Base-by-base conservation (phyloP, 2,329 filamentous ascomycete genomes). In the Cordyceps cicadae region DNA sequence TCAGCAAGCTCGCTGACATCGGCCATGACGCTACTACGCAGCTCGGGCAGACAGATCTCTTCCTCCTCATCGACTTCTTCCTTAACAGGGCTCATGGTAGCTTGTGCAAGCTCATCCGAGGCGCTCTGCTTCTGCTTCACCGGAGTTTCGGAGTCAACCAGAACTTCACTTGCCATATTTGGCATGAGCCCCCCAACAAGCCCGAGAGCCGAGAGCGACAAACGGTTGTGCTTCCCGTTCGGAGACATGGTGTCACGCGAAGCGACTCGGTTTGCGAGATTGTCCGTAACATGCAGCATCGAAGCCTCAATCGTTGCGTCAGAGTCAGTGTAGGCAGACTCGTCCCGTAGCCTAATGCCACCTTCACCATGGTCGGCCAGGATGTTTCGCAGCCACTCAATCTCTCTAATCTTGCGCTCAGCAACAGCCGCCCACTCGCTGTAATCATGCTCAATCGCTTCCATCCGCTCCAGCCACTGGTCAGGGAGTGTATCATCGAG, bases 381-480 rank as follows among this genome's bases (percentile, higher is more conserved):
- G 21, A 62, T 56, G 52, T 49, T 60, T 41, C 65, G 66, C 5
- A 71, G 70, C 75, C 76, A 81, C 65, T 92, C 85, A 24, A 84
- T 81, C 65, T 90, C 85, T 54, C 87, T 79, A n/a, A 92, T 81
- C 67, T 83, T 87, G 62, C 81, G 81, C 69, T 95, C 90, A 37
- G 89, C 92, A 53, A 87, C 81, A 53, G 88, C 86, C 49, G 87
- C 85, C 94, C 94, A 99, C 26, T 86, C 82, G 8, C 86, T 84
- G 72, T 93, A 96, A 34, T 87, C 83, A 12, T 81, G 78, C 71
- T 99, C 94, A 5, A 95, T 78, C 0, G 76, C 74, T 71, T 97
- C 94, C 75, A 97, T 87, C 5, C 87, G 82, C 67, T 96, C 90
- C 60, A 97, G 84, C 94, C 93, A 99, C 32, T 77, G 72, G 46